A percentile compares a stretch with the other conserved stretches of the same genome.
Evolutionary conservation across 352 stramenopile species (phyloP).

Genomic region (Pythium monospermum): DNA sequence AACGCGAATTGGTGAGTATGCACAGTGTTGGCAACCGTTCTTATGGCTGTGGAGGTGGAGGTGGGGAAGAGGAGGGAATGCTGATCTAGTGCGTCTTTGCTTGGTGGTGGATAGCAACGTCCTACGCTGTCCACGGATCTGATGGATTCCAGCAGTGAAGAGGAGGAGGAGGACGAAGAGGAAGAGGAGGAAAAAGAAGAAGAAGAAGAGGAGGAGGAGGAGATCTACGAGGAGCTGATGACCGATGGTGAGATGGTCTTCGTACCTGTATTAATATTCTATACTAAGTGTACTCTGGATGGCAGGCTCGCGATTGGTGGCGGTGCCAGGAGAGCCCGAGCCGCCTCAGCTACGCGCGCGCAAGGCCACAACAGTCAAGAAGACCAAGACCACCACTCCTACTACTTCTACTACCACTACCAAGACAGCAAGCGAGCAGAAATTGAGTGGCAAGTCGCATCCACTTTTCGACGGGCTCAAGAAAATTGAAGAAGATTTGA

Average conservation of each 20-base stretch:
- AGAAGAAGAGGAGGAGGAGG: slow-evolving; percentile 29
- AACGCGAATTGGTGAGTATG: slow-evolving; percentile 28
- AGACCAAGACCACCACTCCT: slow-evolving; percentile 36
- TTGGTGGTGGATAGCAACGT: slow-evolving; percentile 7
- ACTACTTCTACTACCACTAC: too few species aligned
- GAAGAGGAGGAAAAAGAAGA: too few species aligned
- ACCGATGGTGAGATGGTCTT: slow-evolving; percentile 41
- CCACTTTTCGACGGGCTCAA: slow-evolving; percentile 72
- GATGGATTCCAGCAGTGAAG: slow-evolving; percentile 38
- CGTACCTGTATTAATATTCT: not conserved
- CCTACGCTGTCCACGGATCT: slow-evolving; percentile 41
- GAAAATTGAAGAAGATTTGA: slow-evolving; percentile 70
- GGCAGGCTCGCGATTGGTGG: slow-evolving; percentile 40
- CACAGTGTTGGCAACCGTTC: too few species aligned
- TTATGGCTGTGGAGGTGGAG: too few species aligned
- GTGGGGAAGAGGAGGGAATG: too few species aligned
- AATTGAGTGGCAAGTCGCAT: slow-evolving; percentile 28
- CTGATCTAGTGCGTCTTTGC: too few species aligned
- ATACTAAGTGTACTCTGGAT: not conserved
- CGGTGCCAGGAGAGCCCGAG: slow-evolving; percentile 12
- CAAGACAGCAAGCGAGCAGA: slow-evolving; percentile 22
- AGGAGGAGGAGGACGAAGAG: slow-evolving; percentile 35
- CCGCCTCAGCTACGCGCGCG: slow-evolving; percentile 7
- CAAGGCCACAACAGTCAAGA: slow-evolving; percentile 13
- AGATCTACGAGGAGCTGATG: slow-evolving; percentile 66